Conservation (phyloP, 768 basidiomycete species). For the Leccinum ochraceum region DNA sequence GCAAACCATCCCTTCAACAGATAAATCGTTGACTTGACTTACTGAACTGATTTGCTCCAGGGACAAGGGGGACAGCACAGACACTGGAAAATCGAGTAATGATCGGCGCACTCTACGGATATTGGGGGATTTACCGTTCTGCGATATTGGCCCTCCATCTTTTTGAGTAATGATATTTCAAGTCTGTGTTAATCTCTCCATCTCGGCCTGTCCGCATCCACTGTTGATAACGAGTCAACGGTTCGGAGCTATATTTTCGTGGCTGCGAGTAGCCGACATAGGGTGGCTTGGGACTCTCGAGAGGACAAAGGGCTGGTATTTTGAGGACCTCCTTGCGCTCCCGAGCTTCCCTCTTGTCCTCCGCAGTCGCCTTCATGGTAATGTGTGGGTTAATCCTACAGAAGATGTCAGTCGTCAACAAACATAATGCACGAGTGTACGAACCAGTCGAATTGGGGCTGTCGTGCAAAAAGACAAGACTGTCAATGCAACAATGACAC, state of each 20-base stretch:
- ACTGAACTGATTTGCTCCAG: conserved; percentile 56
- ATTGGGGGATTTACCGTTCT: conserved; percentile 47
- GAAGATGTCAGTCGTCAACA: conserved; percentile 3
- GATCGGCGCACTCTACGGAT: background rate
- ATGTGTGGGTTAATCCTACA: conserved; percentile 60
- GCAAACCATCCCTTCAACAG: background rate
- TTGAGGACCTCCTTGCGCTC: conserved; percentile 38
- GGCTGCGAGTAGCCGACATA: conserved; percentile 51
- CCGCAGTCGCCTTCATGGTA: conserved; percentile 34
- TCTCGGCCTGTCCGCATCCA: conserved; percentile 35
- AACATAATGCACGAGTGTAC: conserved; percentile 1
- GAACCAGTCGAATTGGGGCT: conserved; percentile 76
- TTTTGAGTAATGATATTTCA: conserved; percentile 60
- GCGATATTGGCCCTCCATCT: conserved; percentile 41
- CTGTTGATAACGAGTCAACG: conserved; percentile 45
- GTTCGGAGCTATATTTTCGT: conserved; percentile 42
- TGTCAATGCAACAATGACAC: conserved; percentile 5
- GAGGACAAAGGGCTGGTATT: conserved; percentile 50
- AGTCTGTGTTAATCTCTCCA: conserved; percentile 26
- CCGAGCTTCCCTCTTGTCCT: conserved; percentile 36
- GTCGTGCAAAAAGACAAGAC: background rate
- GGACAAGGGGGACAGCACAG: conserved; percentile 52
- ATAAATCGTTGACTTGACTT: conserved; percentile 23
- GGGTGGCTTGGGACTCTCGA: conserved; percentile 13
- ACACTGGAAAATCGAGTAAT: conserved; percentile 38